Evolutionary conservation across 177 flowering plant genomes (phyloP), one percentile per base, ranked within the genome.

Genomic region (Vitis hybrid): DNA sequence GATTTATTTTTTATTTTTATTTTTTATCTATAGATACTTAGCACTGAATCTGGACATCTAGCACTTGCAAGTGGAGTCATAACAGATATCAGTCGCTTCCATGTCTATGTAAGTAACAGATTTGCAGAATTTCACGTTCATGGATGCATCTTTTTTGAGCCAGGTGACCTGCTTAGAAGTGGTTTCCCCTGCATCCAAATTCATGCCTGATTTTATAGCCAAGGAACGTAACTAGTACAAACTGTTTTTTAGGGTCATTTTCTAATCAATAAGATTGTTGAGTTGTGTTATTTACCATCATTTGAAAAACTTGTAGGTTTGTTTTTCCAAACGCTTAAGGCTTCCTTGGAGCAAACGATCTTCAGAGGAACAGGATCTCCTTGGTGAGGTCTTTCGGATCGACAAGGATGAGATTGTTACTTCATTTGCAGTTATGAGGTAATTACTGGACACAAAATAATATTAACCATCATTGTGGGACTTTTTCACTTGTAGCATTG

Each of bases 361-460:
- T 67, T 77, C 83, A 65, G 81, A 79, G 65, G 74, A 73, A 14
- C 63, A 60, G 26, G 86, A 86, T 77, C 88, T 91, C 61, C 65
- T 61, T 64, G 73, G 71, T 58, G 86, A 85, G 76, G 78, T 86
- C 16, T 96, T 97, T 97, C 87, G 79, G 68, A 83, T 96, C 75
- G 88, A 90, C 79, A 96, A 93, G 85, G 99, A 96, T 78, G 97
- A 91, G 82, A 3, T 72, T 31, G 70, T 82, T 74, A 68, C 94
- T 52, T 88, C 94, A 26, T 92, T 82, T 84, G 87, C 90, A 68
- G 67, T 87, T 58, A 96, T 89, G 99, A 86, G 99, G 99, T 82
- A 74, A 63, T 67, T 52, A 39, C 67, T 55, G 58, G 10, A 64
- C 39, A 39, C 45, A 39, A 5, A 49, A 59, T 51, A 22, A 9